Percentiles rank a stretch among this genome's conserved stretches.
Conservation (phyloP, 257 asterid genomes). For the Echium plantagineum region DNA sequence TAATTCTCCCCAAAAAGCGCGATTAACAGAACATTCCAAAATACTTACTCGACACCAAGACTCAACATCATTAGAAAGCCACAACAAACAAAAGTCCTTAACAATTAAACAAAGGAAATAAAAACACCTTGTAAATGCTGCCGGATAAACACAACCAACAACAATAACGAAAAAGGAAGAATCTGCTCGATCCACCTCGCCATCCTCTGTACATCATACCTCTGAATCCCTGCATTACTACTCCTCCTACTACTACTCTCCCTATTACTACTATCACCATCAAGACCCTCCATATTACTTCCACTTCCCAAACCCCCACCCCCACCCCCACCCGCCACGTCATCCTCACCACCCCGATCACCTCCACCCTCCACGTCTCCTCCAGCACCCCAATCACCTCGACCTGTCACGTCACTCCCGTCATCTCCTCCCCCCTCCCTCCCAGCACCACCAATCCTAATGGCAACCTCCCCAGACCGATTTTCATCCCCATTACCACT, state of each 20-base stretch:
- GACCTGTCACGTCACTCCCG: too few species aligned
- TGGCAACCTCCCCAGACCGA: slow-evolving; percentile 46
- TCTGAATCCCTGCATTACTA: slow-evolving; percentile 19
- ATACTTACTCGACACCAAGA: neutral
- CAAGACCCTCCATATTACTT: neutral
- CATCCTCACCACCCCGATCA: too few species aligned
- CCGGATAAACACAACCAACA: slow-evolving; percentile 80
- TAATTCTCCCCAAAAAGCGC: neutral
- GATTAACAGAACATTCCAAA: neutral
- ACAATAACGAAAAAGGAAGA: slow-evolving; percentile 76
- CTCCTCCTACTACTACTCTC: slow-evolving; percentile 16
- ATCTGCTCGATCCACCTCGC: slow-evolving; percentile 90
- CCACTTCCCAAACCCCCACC: neutral
- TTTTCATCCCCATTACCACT: slow-evolving; percentile 17
- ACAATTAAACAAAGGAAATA: neutral
- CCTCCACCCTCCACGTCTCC: neutral
- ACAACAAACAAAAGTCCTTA: neutral
- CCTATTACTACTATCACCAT: slow-evolving; percentile 1
- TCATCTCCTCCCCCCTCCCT: neutral
- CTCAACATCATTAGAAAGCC: neutral
- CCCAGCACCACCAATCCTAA: slow-evolving; percentile 32
- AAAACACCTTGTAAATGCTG: slow-evolving; percentile 83
- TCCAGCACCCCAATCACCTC: neutral
- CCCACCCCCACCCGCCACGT: neutral
- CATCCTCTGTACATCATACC: slow-evolving; percentile 75